phyloP scores from a whole-genome alignment of 1,139 yeast species.

The Saccharomycopsis crataegensis region DNA sequence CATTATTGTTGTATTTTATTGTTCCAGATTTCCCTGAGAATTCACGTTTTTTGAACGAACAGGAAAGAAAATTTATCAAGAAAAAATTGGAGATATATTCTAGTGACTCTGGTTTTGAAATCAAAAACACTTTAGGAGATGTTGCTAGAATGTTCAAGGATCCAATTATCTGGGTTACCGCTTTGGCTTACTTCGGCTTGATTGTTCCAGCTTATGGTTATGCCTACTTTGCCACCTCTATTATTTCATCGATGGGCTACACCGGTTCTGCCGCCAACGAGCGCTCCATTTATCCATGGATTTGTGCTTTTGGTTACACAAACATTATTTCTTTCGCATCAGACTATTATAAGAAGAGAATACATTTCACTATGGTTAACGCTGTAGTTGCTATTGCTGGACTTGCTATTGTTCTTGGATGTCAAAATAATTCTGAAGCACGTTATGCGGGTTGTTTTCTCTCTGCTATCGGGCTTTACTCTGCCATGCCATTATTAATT shows the following conservation, averaged over 20 bases:
- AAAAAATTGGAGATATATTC: conserved; percentile 38
- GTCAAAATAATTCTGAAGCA: conserved; percentile 18
- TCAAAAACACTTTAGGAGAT: conserved; percentile 27
- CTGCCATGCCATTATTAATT: conserved; percentile 67
- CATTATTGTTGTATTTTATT: conserved; percentile 52
- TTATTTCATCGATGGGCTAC: conserved; percentile 50
- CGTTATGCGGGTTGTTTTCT: conserved; percentile 72
- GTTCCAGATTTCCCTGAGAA: conserved; percentile 73
- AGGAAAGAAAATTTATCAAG: conserved; percentile 34
- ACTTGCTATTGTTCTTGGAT: conserved; percentile 41
- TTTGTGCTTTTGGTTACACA: conserved; percentile 50
- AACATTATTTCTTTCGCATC: conserved; percentile 37
- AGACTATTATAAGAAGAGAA: conserved; percentile 41
- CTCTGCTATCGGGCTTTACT: conserved; percentile 55
- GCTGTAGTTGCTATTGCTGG: conserved; percentile 46
- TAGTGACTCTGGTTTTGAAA: conserved; percentile 34
- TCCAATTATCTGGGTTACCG: conserved; percentile 47
- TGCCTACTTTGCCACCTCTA: conserved; percentile 64
- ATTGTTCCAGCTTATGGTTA: conserved; percentile 66
- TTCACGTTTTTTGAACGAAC: conserved; percentile 33
- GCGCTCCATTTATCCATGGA: conserved; percentile 71
- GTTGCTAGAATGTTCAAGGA: conserved; percentile 30
- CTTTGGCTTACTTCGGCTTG: conserved; percentile 54
- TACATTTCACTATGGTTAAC: conserved; percentile 40
- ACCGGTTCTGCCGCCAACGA: conserved; percentile 58